Evolutionary conservation across 164 flowering plant genomes (phyloP), one percentile per base, ranked within the genome.

Genomic region (Chimonanthus praecox): DNA sequence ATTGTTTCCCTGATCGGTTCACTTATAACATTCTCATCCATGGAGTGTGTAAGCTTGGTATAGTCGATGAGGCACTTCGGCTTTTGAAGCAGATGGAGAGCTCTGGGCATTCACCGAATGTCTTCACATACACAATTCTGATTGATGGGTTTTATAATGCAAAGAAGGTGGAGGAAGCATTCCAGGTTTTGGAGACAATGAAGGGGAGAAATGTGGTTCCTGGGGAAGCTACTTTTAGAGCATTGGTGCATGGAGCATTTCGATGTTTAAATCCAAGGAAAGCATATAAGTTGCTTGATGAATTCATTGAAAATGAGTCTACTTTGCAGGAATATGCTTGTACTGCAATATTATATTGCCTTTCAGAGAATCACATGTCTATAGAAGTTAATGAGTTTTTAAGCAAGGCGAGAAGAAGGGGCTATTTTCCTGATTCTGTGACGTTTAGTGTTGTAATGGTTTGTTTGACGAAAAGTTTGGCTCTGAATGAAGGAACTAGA

Each of bases 11-110:
- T 3, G 98, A 95, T 82, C 80, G 93, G 77, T 91, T 91, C 79
- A 95, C 99, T 0, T 95, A 92, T 75, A 95, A 95, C 77, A 86
- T 87, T 20, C 93, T 95, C 43, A 85, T 95, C 74, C 95, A 93
- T 75, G 99, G 99, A 50, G 98, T 95, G 18, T 91, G 94, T 80
- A 90, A 71, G 84, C 77, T 61, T 71, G 99, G 99, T 4, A 88
- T 95, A 60, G 83, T 95, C 71, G 98, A 92, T 74, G 99, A 95
- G 81, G 99, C 96, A 0, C 83, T 90, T 75, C 87, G 98, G 33
- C 76, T 95, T 58, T 78, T 90, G 72, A 91, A 90, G 78, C 98
- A 89, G 78, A 95, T 95, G 99, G 89, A 91, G 80, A 78, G 74
- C 5, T 49, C 71, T 15, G 93, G 91, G 61, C 79, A 75, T 71